Conservation (phyloP, 306 rosid species). For the Benincasa hispida region DNA sequence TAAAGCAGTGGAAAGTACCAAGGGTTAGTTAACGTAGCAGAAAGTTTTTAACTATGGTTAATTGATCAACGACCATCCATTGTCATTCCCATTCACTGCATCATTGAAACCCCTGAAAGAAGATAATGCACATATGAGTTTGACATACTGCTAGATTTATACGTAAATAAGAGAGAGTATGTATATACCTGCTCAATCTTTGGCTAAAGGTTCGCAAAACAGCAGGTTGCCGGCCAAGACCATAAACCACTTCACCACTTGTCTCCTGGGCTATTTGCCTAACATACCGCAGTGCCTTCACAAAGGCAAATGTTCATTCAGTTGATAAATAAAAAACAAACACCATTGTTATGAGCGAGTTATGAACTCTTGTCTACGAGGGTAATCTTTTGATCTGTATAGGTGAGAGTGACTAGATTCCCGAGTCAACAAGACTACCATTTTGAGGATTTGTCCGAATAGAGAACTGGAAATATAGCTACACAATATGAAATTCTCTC, state of each 20-base stretch:
- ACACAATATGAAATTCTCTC: too few species aligned
- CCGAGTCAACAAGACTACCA: too few species aligned
- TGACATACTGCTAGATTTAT: too few species aligned
- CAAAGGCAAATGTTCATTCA: conserved; percentile 9
- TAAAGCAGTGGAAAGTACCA: too few species aligned
- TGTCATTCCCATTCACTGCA: conserved; percentile 90
- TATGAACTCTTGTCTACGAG: too few species aligned
- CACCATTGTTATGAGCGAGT: not conserved
- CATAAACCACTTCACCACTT: conserved; percentile 91
- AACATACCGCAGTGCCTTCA: conserved; percentile 73
- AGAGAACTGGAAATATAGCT: too few species aligned
- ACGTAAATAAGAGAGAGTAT: not conserved
- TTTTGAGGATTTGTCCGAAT: too few species aligned
- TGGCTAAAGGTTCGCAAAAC: conserved; percentile 91
- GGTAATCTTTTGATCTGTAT: too few species aligned
- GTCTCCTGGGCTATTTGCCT: conserved; percentile 96
- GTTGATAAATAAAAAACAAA: not conserved
- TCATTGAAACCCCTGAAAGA: conserved; percentile 81
- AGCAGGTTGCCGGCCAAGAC: conserved; percentile 96
- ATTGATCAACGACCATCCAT: conserved; percentile 81
- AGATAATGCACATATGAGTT: not conserved
- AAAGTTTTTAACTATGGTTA: too few species aligned
- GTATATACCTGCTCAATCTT: conserved; percentile 65
- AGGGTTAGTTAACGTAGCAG: too few species aligned
- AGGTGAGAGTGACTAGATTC: too few species aligned